Base-by-base conservation (phyloP, 257 asterid genomes). In the Fraxinus pennsylvanica region DNA sequence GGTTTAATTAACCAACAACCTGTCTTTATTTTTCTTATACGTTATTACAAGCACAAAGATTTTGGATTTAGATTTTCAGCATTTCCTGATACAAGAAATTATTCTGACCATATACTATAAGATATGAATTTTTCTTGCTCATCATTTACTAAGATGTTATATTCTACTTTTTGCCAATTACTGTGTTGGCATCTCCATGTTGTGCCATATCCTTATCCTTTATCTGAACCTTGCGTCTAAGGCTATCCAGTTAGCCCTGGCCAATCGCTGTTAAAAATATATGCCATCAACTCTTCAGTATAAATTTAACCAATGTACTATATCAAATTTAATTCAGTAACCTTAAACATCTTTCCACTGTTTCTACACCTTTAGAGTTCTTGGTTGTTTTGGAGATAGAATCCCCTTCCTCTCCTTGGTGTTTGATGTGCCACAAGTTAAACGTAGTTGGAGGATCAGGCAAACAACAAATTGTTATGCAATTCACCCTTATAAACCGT, bases 361-460 rank as follows among this genome's bases (percentile, higher is more conserved):
- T 30, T 66, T 39, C 52, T 68, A 27, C 29, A n/a, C 29, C 66
- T 52, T 74, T 71, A 33, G n/a, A 71, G 68, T 71, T 80, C 74
- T 45, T 45, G 61, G 75, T 59, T 52, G 32, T 9, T 70, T 80
- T 82, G 32, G 76, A 68, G 68, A 71, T 72, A 6, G 66, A 19
- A n/a, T 8, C 66, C 66, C 66, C 25, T 57, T 21, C 8, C 8
- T 57, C 36, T 36, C 72, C 59, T 63, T 74, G 25, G 33, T 22
- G 71, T n/a, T 61, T 61, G 27, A 75, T 38, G 38, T 75, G 71
- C 15, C 67, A 63, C 43, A 71, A 35, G 33, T 32, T 63, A 68
- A n/a, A 32, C 3, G 2, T 47, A 30, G 29, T 74, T 63, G 74
- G 71, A 73, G 79, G 72, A 45, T 63, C 80, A 75, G 67, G 78